Base-by-base conservation (phyloP, 108 stramenopile genomes). In the Epipyxis sp. region DNA sequence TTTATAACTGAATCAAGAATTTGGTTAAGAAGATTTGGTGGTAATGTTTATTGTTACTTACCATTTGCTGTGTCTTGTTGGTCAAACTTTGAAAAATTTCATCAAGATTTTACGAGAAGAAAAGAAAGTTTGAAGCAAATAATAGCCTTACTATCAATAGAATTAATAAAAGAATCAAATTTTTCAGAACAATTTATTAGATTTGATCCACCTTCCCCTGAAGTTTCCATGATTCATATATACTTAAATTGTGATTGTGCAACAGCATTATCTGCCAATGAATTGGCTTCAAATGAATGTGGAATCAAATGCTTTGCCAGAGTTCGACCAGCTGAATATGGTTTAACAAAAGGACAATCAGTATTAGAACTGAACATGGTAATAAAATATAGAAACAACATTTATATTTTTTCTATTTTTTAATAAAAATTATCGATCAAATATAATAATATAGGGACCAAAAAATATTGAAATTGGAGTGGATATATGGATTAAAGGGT, bases 1-100 rank as follows among this genome's bases (percentile, higher is more conserved):
- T 92, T 91, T 80, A 86, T 90, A 77, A 58, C 82, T 0, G 80
- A 88, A 72, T 91, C 90, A 25, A 76, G 91, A 59, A 58, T 88
- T 10, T 92, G 91, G 91, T 71, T 92, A 58, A 82, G 91, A 25
- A 83, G 93, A 1, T 88, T 94, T 77, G 93, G 93, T 35, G 93
- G 91, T 6, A 91, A 91, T 84, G 78, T 92, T 39, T 91, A 88
- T 69, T 87, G 90, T 0, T 71, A 91, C 1, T 29, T 89, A 58
- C 93, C 93, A 25, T 90, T 87, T 77, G 86, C 76, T 37, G 81
- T 88, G n/a, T 84, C 90, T n/a, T 83, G 78, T 1, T 74, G 71
- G 88, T 79, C 81, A 57, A 90, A 90, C 35, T 92, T 88, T 58
- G 44, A 77, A 54, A 76, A 69, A 29, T 69, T 90, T 59, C 86